Percentiles rank a stretch among this genome's conserved stretches.
phyloP scores from a whole-genome alignment of 306 rosid genomes.

The Rubus parviflorus region DNA sequence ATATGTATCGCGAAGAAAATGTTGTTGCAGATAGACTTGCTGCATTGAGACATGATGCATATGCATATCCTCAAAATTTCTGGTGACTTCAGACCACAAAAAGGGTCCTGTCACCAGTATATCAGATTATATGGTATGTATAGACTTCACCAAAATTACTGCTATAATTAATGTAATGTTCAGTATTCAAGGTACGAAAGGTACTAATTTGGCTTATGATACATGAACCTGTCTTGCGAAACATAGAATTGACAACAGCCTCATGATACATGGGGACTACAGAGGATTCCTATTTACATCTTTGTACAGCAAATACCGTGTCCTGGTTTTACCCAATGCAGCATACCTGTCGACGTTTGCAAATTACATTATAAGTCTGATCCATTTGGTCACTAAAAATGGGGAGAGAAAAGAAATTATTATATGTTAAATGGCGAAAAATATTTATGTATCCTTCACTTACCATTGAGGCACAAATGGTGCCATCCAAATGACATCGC shows the following conservation, averaged over 20 bases:
- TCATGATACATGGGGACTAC: conserved; percentile 21
- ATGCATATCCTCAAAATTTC: no score
- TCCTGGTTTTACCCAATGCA: conserved; percentile 75
- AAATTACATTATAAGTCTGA: conserved; percentile 1
- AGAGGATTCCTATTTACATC: conserved; percentile 78
- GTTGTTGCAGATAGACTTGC: no score
- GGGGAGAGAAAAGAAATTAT: not conserved
- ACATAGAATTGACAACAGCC: not conserved
- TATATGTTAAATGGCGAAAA: not conserved
- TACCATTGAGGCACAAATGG: conserved; percentile 97
- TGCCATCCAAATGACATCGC: conserved; percentile 98
- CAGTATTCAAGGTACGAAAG: not conserved
- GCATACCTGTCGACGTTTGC: conserved; percentile 72
- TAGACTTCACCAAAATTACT: not conserved
- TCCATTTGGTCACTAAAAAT: not conserved
- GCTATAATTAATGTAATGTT: not conserved
- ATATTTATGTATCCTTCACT: conserved; percentile 12
- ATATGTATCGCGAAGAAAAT: no score
- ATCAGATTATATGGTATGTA: no score
- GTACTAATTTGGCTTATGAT: not conserved
- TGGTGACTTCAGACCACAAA: no score
- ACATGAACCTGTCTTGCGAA: not conserved
- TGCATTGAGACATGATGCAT: no score
- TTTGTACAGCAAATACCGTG: conserved; percentile 91
- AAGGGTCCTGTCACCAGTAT: no score